phyloP scores from a whole-genome alignment of 2,329 filamentous ascomycete species.

The Cordyceps pruinosa region DNA sequence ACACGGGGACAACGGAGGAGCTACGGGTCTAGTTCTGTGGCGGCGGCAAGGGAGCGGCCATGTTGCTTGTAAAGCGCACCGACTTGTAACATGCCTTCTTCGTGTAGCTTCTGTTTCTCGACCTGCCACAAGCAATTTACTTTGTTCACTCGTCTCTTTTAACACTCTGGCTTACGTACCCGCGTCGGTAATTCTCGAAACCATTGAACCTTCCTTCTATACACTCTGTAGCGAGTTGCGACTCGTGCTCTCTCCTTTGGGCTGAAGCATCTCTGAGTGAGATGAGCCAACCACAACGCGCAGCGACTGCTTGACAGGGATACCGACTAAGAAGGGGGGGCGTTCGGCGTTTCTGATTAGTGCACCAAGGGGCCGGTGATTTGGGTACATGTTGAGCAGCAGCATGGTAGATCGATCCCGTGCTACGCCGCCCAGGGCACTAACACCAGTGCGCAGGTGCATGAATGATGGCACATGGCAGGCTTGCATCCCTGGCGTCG shows the following conservation, averaged over 20 bases:
- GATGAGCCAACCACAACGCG: constrained; percentile 9
- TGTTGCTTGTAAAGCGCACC: background rate
- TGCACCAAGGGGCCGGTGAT: constrained; percentile 5
- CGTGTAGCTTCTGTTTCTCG: too few relatives aligned
- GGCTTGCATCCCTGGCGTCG: background rate
- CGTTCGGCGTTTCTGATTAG: background rate
- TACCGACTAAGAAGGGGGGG: background rate
- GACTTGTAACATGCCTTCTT: background rate
- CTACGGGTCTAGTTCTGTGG: too few relatives aligned
- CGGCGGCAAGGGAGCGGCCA: background rate
- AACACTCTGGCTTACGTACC: background rate
- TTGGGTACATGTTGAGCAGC: background rate
- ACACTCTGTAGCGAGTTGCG: background rate
- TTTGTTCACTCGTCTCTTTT: background rate
- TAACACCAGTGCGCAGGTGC: background rate
- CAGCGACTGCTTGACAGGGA: constrained; percentile 4
- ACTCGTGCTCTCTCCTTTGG: constrained; percentile 10
- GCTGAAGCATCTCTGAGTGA: background rate
- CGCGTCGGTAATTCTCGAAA: background rate
- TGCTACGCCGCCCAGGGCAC: constrained; percentile 2
- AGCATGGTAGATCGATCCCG: constrained; percentile 13
- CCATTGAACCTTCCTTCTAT: background rate
- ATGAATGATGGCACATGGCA: constrained; percentile 4
- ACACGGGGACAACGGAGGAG: too few relatives aligned
- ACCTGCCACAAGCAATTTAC: too few relatives aligned